phyloP scores from a whole-genome alignment of 768 basidiomycete genomes.

The Amanita brunnescens region DNA sequence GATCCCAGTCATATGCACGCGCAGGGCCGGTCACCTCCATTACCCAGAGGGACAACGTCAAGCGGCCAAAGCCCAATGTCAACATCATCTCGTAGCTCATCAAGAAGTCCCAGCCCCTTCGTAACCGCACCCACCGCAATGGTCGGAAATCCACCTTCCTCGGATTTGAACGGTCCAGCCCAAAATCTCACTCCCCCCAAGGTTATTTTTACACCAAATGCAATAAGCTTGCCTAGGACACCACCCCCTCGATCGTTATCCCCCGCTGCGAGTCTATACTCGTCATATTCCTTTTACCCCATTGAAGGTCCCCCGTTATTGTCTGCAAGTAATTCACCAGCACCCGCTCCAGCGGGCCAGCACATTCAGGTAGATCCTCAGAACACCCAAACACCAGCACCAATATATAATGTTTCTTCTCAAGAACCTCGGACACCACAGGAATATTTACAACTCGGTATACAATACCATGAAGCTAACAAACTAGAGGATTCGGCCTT shows the following conservation, averaged over 20 bases:
- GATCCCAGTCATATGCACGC: neutral
- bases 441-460: slow-evolving; percentile 68
- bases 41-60: neutral
- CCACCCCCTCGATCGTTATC: slow-evolving; percentile 29
- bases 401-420: slow-evolving; percentile 11
- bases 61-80: neutral
- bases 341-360: slow-evolving; percentile 5
- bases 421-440: slow-evolving; percentile 35
- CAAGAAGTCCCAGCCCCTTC: slow-evolving; percentile 10
- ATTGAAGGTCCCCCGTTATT: slow-evolving; percentile 39
- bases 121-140: neutral
- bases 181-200: neutral
- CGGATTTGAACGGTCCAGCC: neutral
- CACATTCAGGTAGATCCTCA: neutral
- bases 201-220: neutral
- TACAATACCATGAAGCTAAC: slow-evolving; percentile 70
- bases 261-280: slow-evolving; percentile 38
- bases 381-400: slow-evolving; percentile 8
- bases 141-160: neutral
- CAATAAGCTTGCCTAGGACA: slow-evolving; percentile 15
- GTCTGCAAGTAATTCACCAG: slow-evolving; percentile 23
- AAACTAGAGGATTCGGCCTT: slow-evolving; percentile 56
- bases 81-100: neutral
- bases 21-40: neutral
- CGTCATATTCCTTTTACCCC: slow-evolving; percentile 60